Evolutionary conservation across 768 basidiomycete species (phyloP).

Genomic region (Mycena vulgaris): DNA sequence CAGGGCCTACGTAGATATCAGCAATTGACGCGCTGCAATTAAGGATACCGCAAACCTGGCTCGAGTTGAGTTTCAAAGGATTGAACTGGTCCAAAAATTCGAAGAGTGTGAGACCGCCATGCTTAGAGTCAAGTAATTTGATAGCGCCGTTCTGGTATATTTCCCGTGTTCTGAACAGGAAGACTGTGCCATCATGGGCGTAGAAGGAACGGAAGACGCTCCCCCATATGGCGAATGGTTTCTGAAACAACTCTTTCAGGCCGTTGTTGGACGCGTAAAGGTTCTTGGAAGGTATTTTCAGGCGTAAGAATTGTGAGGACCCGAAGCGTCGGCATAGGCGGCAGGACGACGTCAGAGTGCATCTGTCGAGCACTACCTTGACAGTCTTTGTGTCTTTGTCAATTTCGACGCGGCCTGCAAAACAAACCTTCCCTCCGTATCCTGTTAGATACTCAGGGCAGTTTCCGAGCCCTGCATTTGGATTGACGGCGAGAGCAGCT

Average conservation of each 20-base stretch:
- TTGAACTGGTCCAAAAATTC: constrained; percentile 73
- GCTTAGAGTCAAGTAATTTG: constrained; percentile 1
- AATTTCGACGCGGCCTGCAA: constrained; percentile 57
- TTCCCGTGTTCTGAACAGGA: constrained; percentile 71
- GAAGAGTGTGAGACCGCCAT: constrained; percentile 52
- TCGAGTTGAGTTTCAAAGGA: constrained; percentile 58
- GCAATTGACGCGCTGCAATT: not conserved
- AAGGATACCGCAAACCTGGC: constrained; percentile 63
- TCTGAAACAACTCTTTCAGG: constrained; percentile 59
- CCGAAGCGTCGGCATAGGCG: constrained; percentile 74
- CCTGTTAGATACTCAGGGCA: constrained; percentile 47
- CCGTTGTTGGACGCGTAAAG: constrained; percentile 48
- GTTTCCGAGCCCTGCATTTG: constrained; percentile 60
- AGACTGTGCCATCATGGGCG: constrained; percentile 71
- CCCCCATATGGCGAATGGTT: constrained; percentile 68
- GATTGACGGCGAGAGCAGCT: constrained; percentile 49
- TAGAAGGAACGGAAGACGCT: constrained; percentile 73
- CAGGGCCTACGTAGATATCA: constrained; percentile 61
- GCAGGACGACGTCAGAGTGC: constrained; percentile 67
- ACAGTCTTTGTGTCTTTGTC: constrained; percentile 3
- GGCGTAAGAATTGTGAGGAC: constrained; percentile 67
- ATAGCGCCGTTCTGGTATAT: constrained; percentile 40
- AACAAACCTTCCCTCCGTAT: constrained; percentile 70
- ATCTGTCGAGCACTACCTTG: constrained; percentile 62
- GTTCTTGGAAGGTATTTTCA: constrained; percentile 57